Evolutionary conservation across 208 protist genomes (phyloP).

Genomic region (Crithidia brevicula): DNA sequence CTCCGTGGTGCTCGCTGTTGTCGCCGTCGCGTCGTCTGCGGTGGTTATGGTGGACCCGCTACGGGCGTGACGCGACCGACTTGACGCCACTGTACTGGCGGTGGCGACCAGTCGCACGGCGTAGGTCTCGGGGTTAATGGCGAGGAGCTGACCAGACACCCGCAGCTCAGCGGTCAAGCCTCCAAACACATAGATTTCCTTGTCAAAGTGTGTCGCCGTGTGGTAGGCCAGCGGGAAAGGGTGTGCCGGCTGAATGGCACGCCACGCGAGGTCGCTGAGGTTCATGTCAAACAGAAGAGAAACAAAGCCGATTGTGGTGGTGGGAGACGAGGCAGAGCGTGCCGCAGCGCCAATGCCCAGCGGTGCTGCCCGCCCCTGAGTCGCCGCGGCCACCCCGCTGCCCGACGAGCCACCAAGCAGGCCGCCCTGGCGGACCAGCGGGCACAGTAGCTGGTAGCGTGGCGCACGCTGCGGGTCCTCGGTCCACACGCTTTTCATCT

Average conservation of each 20-base stretch:
- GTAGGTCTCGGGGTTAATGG: conserved; percentile 63
- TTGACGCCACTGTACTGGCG: background rate
- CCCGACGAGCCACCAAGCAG: background rate
- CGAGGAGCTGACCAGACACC: conserved; percentile 74
- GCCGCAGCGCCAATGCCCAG: conserved; percentile 6
- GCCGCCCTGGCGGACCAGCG: conserved; percentile 22
- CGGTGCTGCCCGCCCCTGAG: background rate
- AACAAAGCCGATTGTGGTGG: conserved; percentile 63
- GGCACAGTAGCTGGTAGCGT: conserved; percentile 35
- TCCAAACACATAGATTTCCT: conserved; percentile 81
- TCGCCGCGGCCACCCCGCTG: background rate
- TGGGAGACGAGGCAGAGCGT: background rate
- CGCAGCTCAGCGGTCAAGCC: conserved; percentile 68
- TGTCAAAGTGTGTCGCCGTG: conserved; percentile 57
- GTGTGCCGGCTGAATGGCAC: conserved; percentile 63
- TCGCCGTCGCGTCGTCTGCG: background rate
- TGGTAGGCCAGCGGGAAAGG: conserved; percentile 79
- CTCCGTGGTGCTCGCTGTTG: background rate
- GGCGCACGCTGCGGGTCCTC: conserved; percentile 31
- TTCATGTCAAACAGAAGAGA: conserved; percentile 86
- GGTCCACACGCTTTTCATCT: conserved; percentile 5
- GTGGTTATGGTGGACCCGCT: background rate
- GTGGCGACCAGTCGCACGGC: conserved; percentile 48
- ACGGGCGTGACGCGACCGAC: conserved; percentile 1
- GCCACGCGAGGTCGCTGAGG: conserved; percentile 65